These are phyloP conservation scores for Taiozyma sp. DNA, from an alignment of 1,139 yeast genomes.

Conservation along the genomic window DNA sequence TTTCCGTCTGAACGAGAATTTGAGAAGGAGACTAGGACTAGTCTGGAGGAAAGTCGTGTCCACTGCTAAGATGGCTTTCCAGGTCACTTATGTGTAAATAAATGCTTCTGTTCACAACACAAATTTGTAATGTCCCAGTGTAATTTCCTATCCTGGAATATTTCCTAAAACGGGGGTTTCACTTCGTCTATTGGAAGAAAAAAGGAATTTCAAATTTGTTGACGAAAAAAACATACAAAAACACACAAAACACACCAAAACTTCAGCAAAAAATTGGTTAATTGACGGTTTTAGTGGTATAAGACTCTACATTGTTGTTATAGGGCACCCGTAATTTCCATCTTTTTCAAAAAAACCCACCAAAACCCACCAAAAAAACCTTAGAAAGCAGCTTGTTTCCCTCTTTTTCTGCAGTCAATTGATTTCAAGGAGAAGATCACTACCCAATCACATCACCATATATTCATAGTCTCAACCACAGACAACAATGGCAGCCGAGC, in stretches of 20 bases:
- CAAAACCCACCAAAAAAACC: neutral
- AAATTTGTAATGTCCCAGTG: neutral
- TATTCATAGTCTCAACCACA: neutral
- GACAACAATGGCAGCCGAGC: slow-evolving; percentile 3
- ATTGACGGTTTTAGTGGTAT: neutral
- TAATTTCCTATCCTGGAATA: neutral
- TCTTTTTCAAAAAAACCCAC: no score
- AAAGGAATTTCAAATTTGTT: neutral
- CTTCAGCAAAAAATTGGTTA: neutral
- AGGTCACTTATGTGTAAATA: slow-evolving; percentile 14
- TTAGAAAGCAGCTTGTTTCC: neutral
- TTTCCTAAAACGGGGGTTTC: neutral
- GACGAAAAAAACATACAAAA: neutral
- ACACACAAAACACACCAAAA: neutral
- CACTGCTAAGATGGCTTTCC: slow-evolving; percentile 15
- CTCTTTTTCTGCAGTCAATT: neutral
- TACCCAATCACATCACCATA: neutral
- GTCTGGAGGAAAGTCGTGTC: slow-evolving; percentile 4
- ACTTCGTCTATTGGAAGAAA: neutral
- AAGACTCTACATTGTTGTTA: neutral
- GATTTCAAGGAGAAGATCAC: neutral
- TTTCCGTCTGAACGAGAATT: slow-evolving; percentile 1
- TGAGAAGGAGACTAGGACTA: neutral
- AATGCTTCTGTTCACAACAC: neutral
- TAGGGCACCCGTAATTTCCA: neutral